Evolutionary conservation across 345 rosid species (phyloP).

Genomic region (Aquilaria yunnanensis): DNA sequence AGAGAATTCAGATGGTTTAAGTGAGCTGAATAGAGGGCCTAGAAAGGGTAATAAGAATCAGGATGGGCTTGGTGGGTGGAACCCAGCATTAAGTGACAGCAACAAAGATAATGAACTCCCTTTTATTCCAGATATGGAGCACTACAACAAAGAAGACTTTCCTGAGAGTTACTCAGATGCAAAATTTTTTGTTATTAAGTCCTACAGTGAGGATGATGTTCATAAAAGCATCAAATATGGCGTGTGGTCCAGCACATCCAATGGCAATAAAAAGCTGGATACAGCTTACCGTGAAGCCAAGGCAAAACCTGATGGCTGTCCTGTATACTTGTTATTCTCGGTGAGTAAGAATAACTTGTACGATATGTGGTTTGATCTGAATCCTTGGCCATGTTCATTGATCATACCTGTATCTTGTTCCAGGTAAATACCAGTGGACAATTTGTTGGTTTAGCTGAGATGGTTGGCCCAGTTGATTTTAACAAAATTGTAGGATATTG

Average conservation of each 20-base stretch:
- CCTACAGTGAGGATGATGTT: slow-evolving; percentile 83
- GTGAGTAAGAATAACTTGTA: slow-evolving; percentile 31
- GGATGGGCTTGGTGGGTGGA: slow-evolving; percentile 33
- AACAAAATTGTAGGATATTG: slow-evolving; percentile 61
- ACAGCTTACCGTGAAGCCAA: slow-evolving; percentile 49
- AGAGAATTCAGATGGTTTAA: slow-evolving; percentile 65
- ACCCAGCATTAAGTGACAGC: slow-evolving; percentile 20
- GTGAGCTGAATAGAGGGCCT: slow-evolving; percentile 78
- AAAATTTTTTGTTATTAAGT: slow-evolving; percentile 65
- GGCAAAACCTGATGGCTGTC: slow-evolving; percentile 42
- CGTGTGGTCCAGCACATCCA: slow-evolving; percentile 75
- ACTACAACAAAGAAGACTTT: slow-evolving; percentile 45
- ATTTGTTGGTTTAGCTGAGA: slow-evolving; percentile 80
- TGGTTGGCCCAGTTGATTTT: slow-evolving; percentile 69
- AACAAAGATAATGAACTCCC: slow-evolving; percentile 23
- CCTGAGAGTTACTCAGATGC: slow-evolving; percentile 45
- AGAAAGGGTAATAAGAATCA: slow-evolving; percentile 47
- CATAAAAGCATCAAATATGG: slow-evolving; percentile 75
- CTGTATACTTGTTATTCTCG: slow-evolving; percentile 71
- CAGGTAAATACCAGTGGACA: slow-evolving; percentile 91
- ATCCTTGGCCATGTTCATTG: background rate
- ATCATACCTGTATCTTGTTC: slow-evolving; percentile 9
- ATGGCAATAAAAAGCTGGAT: slow-evolving; percentile 75
- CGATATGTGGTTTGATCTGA: slow-evolving; percentile 1
- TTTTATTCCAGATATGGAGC: slow-evolving; percentile 30